Evolutionary conservation across 1,284 basidiomycete genomes (phyloP).

Genomic region (Inonotus hispidus): DNA sequence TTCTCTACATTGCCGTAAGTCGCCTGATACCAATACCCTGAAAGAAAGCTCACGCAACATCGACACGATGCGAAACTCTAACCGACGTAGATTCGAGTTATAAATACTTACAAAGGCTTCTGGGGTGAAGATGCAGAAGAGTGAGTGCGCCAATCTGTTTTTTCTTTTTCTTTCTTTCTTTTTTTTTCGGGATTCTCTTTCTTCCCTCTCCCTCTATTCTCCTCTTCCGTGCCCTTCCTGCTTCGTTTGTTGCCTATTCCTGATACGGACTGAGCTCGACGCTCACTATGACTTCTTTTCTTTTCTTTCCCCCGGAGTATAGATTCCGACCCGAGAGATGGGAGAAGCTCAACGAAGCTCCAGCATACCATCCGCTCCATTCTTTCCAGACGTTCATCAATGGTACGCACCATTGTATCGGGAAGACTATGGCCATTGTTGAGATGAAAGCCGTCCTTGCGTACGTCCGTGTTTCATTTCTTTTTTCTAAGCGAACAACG

Average conservation of each 20-base stretch:
- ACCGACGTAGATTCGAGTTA: constrained; percentile 39
- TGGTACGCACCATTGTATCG: constrained; percentile 21
- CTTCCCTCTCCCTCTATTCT: too few species aligned
- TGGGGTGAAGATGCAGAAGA: constrained; percentile 20
- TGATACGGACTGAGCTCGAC: too few species aligned
- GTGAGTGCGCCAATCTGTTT: background rate
- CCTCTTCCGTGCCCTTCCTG: too few species aligned
- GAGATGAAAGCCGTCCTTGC: constrained; percentile 46
- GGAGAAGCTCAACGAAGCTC: background rate
- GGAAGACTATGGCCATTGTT: constrained; percentile 42
- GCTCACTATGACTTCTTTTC: background rate
- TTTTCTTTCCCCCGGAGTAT: background rate
- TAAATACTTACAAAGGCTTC: constrained; percentile 27
- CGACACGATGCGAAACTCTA: background rate
- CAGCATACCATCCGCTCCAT: constrained; percentile 6
- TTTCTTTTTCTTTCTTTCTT: too few species aligned
- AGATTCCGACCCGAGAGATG: constrained; percentile 20
- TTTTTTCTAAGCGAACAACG: too few species aligned
- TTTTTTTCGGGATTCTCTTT: background rate
- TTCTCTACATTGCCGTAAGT: constrained; percentile 42
- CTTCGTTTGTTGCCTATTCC: too few species aligned
- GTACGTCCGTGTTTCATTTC: constrained; percentile 26
- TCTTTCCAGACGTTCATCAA: constrained; percentile 18
- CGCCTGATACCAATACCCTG: background rate
- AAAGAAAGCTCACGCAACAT: background rate